Evolutionary conservation across 1,139 yeast species (phyloP).

Genomic region (Lodderomyces orthopsilosis): DNA sequence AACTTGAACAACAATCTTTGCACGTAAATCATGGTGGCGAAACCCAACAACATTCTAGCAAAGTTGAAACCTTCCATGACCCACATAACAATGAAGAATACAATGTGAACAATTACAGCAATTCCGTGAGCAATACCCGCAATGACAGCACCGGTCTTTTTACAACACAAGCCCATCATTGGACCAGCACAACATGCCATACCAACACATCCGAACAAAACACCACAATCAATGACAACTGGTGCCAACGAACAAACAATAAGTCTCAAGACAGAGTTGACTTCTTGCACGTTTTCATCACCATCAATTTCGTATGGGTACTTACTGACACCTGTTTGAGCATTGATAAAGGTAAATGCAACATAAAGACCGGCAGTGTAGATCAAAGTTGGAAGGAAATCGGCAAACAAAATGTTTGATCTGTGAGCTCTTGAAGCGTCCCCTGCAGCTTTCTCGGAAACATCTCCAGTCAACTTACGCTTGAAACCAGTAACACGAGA

Average conservation of each 20-base stretch:
- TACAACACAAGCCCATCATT: conserved; percentile 89
- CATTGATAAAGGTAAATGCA: conserved; percentile 90
- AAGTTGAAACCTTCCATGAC: conserved; percentile 90
- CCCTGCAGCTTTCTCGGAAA: conserved; percentile 91
- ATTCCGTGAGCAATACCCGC: conserved; percentile 97
- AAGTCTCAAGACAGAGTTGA: conserved; percentile 81
- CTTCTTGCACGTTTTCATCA: conserved; percentile 40
- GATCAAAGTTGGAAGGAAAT: conserved; percentile 76
- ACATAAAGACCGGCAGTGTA: conserved; percentile 89
- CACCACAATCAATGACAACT: conserved; percentile 86
- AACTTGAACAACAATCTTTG: conserved; percentile 88
- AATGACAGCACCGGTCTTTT: conserved; percentile 95
- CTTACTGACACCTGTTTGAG: conserved; percentile 88
- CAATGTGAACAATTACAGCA: conserved; percentile 80
- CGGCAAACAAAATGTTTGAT: conserved; percentile 81
- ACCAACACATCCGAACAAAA: conserved; percentile 66
- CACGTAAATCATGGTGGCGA: conserved; percentile 77
- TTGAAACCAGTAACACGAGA: conserved; percentile 98
- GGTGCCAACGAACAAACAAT: conserved; percentile 91
- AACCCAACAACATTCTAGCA: conserved; percentile 83
- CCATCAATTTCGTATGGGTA: conserved; percentile 29
- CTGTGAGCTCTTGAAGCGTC: conserved; percentile 95
- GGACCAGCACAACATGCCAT: conserved; percentile 98
- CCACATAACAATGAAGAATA: conserved; percentile 95
- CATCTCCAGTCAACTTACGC: conserved; percentile 83